phyloP scores from a whole-genome alignment of 169 alveolate species.

The Plasmodium coatneyi region DNA sequence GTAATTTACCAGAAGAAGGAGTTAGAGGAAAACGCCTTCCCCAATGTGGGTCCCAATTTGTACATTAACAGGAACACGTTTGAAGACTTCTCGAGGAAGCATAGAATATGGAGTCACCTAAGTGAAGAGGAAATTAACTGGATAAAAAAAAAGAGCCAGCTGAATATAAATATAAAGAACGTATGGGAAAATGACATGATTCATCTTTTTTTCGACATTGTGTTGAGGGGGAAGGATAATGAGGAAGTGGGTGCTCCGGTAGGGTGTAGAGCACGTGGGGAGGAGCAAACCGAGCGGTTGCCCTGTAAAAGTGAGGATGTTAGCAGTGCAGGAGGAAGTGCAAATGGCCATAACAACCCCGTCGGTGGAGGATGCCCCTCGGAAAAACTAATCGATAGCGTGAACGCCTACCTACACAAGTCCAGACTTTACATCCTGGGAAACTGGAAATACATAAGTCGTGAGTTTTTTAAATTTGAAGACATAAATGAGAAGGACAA shows the following conservation, averaged over 20 bases:
- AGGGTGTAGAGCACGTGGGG: background rate
- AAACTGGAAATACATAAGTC: constrained; percentile 51
- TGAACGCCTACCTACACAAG: constrained; percentile 25
- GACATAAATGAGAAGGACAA: constrained; percentile 19
- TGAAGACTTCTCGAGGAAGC: constrained; percentile 32
- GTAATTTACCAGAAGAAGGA: constrained; percentile 35
- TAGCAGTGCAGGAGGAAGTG: background rate
- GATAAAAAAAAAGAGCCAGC: constrained; percentile 36
- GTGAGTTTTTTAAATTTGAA: constrained; percentile 41
- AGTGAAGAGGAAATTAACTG: constrained; percentile 47
- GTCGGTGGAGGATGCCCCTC: background rate
- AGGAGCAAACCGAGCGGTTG: too few relatives aligned
- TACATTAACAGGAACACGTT: constrained; percentile 26
- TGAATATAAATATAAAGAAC: constrained; percentile 48
- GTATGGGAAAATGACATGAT: constrained; percentile 71
- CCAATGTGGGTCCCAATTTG: constrained; percentile 16
- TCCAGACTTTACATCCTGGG: constrained; percentile 51
- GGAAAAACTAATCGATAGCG: constrained; percentile 23
- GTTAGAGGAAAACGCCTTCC: constrained; percentile 26
- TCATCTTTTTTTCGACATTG: constrained; percentile 60
- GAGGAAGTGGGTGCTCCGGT: background rate
- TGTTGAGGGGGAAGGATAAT: constrained; percentile 1
- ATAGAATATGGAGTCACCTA: constrained; percentile 27
- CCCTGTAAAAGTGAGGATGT: too few relatives aligned
- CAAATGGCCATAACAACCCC: background rate